phyloP scores from a whole-genome alignment of 2,329 filamentous ascomycete genomes.

The Cladosporium phlei region DNA sequence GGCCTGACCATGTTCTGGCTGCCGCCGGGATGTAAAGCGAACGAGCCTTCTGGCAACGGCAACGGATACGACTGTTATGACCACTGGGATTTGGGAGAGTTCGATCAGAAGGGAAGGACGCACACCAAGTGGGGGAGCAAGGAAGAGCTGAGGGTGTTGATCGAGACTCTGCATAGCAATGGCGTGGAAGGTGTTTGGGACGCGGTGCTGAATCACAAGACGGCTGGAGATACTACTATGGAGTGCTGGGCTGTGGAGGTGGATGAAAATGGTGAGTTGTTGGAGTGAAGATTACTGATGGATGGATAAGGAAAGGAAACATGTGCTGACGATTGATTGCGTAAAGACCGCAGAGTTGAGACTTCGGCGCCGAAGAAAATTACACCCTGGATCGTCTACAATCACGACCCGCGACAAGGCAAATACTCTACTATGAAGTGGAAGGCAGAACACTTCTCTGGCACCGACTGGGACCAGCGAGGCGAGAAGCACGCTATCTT shows the following conservation, averaged over 20 bases:
- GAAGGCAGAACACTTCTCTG: slow-evolving; percentile 63
- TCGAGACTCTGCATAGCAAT: slow-evolving; percentile 46
- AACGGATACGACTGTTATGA: slow-evolving; percentile 64
- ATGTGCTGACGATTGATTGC: neutral
- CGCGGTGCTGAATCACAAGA: slow-evolving; percentile 68
- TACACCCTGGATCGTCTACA: slow-evolving; percentile 63
- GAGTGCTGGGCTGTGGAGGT: slow-evolving; percentile 60
- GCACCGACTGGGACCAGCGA: slow-evolving; percentile 60
- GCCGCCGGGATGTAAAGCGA: slow-evolving; percentile 66
- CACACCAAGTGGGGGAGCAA: slow-evolving; percentile 66
- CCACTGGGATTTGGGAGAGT: slow-evolving; percentile 66
- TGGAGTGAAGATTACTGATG: neutral
- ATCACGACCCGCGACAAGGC: slow-evolving; percentile 56
- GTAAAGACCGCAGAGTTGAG: slow-evolving; percentile 50
- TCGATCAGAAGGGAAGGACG: slow-evolving; percentile 61
- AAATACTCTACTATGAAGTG: slow-evolving; percentile 60
- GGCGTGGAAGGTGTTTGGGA: slow-evolving; percentile 63
- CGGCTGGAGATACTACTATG: slow-evolving; percentile 62
- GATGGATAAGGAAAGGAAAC: neutral
- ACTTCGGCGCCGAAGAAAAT: slow-evolving; percentile 57
- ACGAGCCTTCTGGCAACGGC: slow-evolving; percentile 46
- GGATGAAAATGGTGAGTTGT: slow-evolving; percentile 37
- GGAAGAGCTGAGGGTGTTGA: slow-evolving; percentile 54
- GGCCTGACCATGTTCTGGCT: slow-evolving; percentile 63
- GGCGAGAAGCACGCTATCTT: slow-evolving; percentile 58